A percentile compares a stretch with the other conserved stretches of the same genome.
These are phyloP conservation scores for Closterium sp. DNA, from an alignment of 139 green algal species.

Conservation along the genomic window DNA sequence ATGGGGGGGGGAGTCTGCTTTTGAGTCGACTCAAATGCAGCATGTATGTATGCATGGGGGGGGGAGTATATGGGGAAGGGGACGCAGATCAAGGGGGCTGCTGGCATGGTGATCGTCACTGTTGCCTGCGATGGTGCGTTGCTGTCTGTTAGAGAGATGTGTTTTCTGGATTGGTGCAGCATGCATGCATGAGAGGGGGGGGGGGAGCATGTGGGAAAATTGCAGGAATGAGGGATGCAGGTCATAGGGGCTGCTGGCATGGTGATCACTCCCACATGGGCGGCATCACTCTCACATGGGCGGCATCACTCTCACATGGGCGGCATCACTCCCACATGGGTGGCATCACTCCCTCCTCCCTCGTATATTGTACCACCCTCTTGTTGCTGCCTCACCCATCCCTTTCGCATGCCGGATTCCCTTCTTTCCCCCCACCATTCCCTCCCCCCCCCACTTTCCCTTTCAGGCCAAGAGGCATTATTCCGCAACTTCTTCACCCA, in stretches of 20 bases:
- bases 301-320: too few species aligned
- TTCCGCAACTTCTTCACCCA: not conserved
- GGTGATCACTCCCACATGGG: too few species aligned
- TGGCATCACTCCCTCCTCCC: not conserved
- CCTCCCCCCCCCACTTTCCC: too few species aligned
- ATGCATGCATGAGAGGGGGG: not conserved
- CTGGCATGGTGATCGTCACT: not conserved
- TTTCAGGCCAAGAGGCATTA: not conserved
- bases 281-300: too few species aligned
- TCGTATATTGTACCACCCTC: not conserved
- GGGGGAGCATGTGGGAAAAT: not conserved
- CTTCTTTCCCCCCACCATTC: too few species aligned
- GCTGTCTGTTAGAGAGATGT: not conserved
- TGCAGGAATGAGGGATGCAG: too few species aligned
- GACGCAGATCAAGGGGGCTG: not conserved
- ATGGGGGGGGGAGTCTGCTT: too few species aligned
- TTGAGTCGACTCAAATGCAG: too few species aligned
- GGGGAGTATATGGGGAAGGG: not conserved
- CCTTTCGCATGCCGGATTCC: too few species aligned
- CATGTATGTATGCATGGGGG: not conserved
- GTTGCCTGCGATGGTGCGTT: not conserved
- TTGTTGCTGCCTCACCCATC: too few species aligned
- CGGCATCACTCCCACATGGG: not conserved
- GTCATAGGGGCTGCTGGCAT: too few species aligned
- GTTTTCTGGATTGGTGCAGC: not conserved